These are phyloP conservation scores for Chaetomium sp. DNA, from an alignment of 2,329 filamentous ascomycete genomes.

Conservation along the genomic window DNA sequence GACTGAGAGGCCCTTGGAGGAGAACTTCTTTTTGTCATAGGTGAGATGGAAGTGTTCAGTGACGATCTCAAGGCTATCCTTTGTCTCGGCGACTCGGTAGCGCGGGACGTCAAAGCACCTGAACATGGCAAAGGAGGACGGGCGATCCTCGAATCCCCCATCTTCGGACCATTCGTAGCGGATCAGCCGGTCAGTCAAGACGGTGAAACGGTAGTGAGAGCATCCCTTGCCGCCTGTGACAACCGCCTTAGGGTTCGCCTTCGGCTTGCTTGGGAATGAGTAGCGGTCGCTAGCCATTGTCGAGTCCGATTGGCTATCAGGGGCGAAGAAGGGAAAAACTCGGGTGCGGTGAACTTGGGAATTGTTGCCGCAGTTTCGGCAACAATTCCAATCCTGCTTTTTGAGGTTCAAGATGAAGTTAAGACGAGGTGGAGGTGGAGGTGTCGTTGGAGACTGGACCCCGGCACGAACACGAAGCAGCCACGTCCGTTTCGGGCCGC, in stretches of 20 bases:
- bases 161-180: slow-evolving; percentile 66
- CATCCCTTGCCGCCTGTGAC: slow-evolving; percentile 43
- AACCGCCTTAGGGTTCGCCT: slow-evolving; percentile 48
- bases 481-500: slow-evolving; percentile 4
- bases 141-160: slow-evolving; percentile 62
- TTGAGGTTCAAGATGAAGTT: neutral
- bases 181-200: slow-evolving; percentile 58
- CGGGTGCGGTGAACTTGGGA: neutral
- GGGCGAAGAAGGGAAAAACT: neutral
- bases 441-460: neutral
- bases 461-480: neutral
- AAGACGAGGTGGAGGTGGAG: slow-evolving; percentile 1
- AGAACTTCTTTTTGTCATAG: slow-evolving; percentile 61
- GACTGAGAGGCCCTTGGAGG: slow-evolving; percentile 51
- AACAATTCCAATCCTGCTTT: neutral
- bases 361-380: neutral
- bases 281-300: slow-evolving; percentile 39
- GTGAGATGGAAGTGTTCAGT: slow-evolving; percentile 57
- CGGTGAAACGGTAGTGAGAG: slow-evolving; percentile 58
- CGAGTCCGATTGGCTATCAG: neutral
- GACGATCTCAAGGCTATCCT: slow-evolving; percentile 55
- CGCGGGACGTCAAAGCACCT: slow-evolving; percentile 49
- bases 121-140: slow-evolving; percentile 63
- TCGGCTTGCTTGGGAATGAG: slow-evolving; percentile 47
- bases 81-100: slow-evolving; percentile 51